A percentile compares a stretch with the other conserved stretches of the same genome.
Conservation (phyloP, 345 rosid species). For the Pugionium dolabratum region DNA sequence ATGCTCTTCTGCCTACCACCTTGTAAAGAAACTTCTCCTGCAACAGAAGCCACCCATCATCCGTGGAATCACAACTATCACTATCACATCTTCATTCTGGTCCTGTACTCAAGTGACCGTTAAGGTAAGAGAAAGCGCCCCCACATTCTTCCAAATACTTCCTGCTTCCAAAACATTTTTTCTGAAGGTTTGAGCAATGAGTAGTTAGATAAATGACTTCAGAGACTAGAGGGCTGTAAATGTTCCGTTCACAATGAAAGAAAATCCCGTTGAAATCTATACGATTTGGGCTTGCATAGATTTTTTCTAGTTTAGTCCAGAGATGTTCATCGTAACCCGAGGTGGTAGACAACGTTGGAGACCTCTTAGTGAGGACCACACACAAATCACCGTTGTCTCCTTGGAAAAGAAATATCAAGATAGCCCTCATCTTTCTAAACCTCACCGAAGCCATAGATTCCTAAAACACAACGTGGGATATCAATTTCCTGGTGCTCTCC, state of each 20-base stretch:
- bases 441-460: conserved; percentile 57
- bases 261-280: too few relatives aligned
- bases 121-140: too few relatives aligned
- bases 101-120: too few relatives aligned
- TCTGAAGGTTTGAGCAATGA: neutral
- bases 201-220: conserved; percentile 1
- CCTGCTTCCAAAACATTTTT: conserved; percentile 3
- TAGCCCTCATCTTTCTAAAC: conserved; percentile 60
- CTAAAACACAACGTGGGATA: conserved; percentile 64
- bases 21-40: conserved; percentile 74
- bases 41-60: conserved; percentile 27
- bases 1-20: conserved; percentile 66
- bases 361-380: conserved; percentile 78
- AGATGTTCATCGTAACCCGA: conserved; percentile 48
- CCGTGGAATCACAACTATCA: conserved; percentile 5
- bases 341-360: conserved; percentile 66
- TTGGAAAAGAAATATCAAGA: conserved; percentile 74
- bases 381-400: conserved; percentile 76
- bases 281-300: neutral
- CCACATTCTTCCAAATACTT: neutral
- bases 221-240: neutral
- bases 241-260: neutral
- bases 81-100: neutral
- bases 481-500: conserved; percentile 54
- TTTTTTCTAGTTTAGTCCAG: neutral